Percentiles rank a stretch among this genome's conserved stretches.
Conservation (phyloP, 2,329 filamentous ascomycete species). For the Fusarium continuum region DNA sequence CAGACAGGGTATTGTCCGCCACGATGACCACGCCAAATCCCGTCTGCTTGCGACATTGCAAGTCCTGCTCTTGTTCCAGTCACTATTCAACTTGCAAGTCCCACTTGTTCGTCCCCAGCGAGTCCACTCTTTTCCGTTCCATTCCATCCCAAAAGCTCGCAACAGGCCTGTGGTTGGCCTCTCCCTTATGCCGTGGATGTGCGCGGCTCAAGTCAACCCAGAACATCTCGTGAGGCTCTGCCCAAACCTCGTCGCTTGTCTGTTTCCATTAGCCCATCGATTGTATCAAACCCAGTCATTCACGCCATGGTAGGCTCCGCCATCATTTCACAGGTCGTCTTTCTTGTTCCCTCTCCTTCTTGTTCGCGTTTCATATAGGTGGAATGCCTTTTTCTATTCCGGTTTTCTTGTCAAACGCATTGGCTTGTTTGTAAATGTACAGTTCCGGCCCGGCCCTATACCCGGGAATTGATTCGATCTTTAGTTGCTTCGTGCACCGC, state of each 20-base stretch:
- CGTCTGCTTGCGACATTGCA: constrained; percentile 29
- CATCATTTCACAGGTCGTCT: constrained; percentile 22
- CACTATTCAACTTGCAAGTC: constrained; percentile 23
- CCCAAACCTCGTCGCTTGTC: constrained; percentile 23
- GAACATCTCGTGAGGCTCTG: constrained; percentile 40
- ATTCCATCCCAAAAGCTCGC: constrained; percentile 6
- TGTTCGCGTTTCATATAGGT: constrained; percentile 26
- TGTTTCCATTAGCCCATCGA: constrained; percentile 41
- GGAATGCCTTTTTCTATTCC: constrained; percentile 42
- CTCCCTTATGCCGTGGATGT: constrained; percentile 23
- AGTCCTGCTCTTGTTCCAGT: constrained; percentile 9
- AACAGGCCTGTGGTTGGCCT: constrained; percentile 17
- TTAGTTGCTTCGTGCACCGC: constrained; percentile 85
- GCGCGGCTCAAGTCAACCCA: constrained; percentile 37
- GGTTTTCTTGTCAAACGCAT: constrained; percentile 35
- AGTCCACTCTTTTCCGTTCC: constrained; percentile 38
- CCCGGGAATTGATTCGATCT: constrained; percentile 38
- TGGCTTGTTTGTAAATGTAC: constrained; percentile 46
- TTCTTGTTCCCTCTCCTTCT: constrained; percentile 4
- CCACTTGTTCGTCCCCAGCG: constrained; percentile 16
- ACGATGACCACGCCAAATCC: constrained; percentile 30
- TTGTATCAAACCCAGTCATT: constrained; percentile 30
- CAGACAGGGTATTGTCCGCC: constrained; percentile 35
- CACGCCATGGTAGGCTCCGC: constrained; percentile 30
- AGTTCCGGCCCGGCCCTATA: constrained; percentile 39